Conservation (phyloP, 2,329 filamentous ascomycete genomes). For the Laburnicola sp. region DNA sequence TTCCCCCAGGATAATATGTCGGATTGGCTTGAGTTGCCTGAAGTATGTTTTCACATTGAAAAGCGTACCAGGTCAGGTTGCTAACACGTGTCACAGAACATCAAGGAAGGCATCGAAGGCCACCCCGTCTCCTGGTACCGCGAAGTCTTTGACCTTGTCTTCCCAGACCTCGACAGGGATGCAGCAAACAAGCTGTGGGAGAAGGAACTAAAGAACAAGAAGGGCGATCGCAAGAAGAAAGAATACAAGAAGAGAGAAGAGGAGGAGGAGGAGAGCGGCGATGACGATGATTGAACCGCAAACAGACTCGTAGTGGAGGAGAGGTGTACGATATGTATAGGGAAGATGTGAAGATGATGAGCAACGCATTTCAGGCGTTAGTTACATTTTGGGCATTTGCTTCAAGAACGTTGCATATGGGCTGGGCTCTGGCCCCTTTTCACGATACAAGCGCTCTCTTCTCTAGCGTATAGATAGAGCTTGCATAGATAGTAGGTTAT, state of each 20-base stretch:
- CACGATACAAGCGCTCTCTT: neutral
- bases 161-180: conserved; percentile 75
- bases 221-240: conserved; percentile 41
- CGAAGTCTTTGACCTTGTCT: conserved; percentile 90
- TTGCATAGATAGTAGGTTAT: neutral
- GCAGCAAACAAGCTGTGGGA: conserved; percentile 75
- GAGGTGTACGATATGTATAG: conserved; percentile 17
- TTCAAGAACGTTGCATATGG: conserved; percentile 3
- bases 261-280: conserved; percentile 49
- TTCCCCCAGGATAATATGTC: conserved; percentile 95
- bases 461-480: neutral
- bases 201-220: conserved; percentile 55
- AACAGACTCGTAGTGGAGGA: neutral
- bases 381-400: conserved; percentile 2
- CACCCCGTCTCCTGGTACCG: conserved; percentile 90
- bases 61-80: neutral
- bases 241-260: conserved; percentile 47
- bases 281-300: conserved; percentile 36
- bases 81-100: conserved; percentile 68
- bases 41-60: conserved; percentile 63
- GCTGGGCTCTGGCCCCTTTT: neutral
- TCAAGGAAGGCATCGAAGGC: conserved; percentile 94
- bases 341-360: neutral
- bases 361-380: conserved; percentile 21
- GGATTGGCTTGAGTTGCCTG: conserved; percentile 95